Evolutionary conservation across 495 filamentous ascomycete species (phyloP).

Genomic region (Sabuloglossum arenarium): DNA sequence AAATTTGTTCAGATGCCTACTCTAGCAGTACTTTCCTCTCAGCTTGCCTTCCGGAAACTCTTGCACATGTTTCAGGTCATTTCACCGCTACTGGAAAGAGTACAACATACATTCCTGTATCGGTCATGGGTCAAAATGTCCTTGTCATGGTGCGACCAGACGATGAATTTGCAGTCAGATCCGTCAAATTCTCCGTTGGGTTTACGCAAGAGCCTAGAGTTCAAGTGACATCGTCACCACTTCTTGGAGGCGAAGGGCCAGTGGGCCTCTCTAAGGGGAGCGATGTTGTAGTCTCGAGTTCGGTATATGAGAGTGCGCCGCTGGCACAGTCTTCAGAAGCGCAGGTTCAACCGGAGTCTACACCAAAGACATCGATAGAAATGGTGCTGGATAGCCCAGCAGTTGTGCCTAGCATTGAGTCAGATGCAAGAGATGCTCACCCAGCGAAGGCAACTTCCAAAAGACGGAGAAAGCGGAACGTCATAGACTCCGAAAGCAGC

Average conservation of each 20-base stretch:
- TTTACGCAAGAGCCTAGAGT: background rate
- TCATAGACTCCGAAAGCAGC: background rate
- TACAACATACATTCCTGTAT: background rate
- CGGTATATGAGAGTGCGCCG: background rate
- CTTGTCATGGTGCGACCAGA: background rate
- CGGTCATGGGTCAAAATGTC: background rate
- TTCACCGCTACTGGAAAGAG: background rate
- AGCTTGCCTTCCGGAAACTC: background rate
- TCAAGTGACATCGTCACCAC: background rate
- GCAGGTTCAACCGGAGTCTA: background rate
- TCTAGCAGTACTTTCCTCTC: background rate
- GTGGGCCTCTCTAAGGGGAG: background rate
- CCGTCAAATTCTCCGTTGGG: background rate
- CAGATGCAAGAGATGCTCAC: background rate
- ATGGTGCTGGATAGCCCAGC: conserved; percentile 1
- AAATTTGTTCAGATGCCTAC: background rate
- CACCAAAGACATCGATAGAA: background rate
- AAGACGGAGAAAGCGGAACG: background rate
- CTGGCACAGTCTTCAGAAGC: background rate
- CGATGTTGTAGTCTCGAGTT: background rate
- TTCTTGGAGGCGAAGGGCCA: background rate
- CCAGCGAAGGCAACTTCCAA: background rate
- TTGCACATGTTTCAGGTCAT: background rate
- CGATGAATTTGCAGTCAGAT: background rate
- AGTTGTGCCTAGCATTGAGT: background rate